These are phyloP conservation scores for Yamadazyma atmosphaerica DNA, from an alignment of 1,139 yeast genomes.

Conservation along the genomic window DNA sequence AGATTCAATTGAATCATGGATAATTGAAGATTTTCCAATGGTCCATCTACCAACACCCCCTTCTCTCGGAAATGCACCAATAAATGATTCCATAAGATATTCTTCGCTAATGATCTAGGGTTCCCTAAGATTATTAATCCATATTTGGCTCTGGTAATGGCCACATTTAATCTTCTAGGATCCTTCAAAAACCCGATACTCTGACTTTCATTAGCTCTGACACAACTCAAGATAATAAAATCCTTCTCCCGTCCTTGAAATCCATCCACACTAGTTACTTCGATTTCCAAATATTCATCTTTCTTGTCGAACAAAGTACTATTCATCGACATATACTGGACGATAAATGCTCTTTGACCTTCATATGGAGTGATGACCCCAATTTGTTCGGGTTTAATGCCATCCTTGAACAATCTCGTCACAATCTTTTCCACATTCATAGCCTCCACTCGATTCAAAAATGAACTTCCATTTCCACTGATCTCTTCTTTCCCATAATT, in stretches of 20 bases:
- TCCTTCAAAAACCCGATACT: conserved; percentile 86
- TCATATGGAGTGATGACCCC: conserved; percentile 95
- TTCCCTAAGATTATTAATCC: conserved; percentile 85
- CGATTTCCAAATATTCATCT: conserved; percentile 69
- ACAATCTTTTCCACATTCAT: conserved; percentile 84
- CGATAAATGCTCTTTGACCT: conserved; percentile 85
- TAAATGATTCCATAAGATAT: conserved; percentile 77
- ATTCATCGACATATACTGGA: conserved; percentile 75
- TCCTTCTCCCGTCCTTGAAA: conserved; percentile 97
- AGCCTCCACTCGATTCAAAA: conserved; percentile 85
- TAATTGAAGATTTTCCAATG: conserved; percentile 74
- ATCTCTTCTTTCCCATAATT: conserved; percentile 88
- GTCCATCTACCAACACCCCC: conserved; percentile 93
- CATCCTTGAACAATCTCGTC: conserved; percentile 72
- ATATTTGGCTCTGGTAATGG: conserved; percentile 85
- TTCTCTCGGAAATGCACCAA: conserved; percentile 77
- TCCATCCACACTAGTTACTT: conserved; percentile 92
- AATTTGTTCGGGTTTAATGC: conserved; percentile 78
- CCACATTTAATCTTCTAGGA: conserved; percentile 89
- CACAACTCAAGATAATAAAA: conserved; percentile 85
- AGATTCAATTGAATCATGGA: conserved; percentile 59
- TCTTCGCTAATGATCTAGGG: conserved; percentile 72
- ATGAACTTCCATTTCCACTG: conserved; percentile 81
- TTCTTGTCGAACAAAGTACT: conserved; percentile 60
- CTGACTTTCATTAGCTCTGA: conserved; percentile 82